Evolutionary conservation across 805 yeast genomes (phyloP).

Genomic region (Wickerhamiella kurtzmanii): DNA sequence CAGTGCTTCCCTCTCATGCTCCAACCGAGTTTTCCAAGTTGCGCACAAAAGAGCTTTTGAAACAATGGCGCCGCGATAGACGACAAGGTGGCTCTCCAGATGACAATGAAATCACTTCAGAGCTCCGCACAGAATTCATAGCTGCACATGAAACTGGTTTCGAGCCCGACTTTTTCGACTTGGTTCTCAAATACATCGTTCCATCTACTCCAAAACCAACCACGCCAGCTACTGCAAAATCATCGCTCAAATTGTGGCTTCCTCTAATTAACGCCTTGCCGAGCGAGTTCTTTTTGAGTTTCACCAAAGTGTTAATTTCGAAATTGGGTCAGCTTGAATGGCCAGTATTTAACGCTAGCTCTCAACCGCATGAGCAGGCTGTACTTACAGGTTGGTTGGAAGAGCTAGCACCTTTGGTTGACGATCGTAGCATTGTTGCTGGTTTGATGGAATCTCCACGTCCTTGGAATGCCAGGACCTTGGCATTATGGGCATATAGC

Average conservation of each 20-base stretch:
- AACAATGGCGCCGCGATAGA: slow-evolving; percentile 38
- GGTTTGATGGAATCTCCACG: slow-evolving; percentile 10
- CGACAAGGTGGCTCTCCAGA: slow-evolving; percentile 29
- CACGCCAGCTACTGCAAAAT: slow-evolving; percentile 2
- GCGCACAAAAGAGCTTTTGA: slow-evolving; percentile 28
- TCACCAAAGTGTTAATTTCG: slow-evolving; percentile 5
- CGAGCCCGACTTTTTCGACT: slow-evolving; percentile 6
- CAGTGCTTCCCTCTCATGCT: slow-evolving; percentile 16
- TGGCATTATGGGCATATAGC: slow-evolving; percentile 11
- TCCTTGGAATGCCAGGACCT: slow-evolving; percentile 19
- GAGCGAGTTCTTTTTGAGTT: slow-evolving; percentile 4
- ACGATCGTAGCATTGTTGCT: background rate
- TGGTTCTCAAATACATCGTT: slow-evolving; percentile 14
- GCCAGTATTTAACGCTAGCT: slow-evolving; percentile 6
- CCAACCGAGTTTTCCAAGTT: slow-evolving; percentile 4
- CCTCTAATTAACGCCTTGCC: slow-evolving; percentile 15
- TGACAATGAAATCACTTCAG: slow-evolving; percentile 2
- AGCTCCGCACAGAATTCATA: slow-evolving; percentile 4
- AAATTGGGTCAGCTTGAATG: slow-evolving; percentile 11
- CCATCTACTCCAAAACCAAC: slow-evolving; percentile 13
- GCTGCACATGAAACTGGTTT: background rate
- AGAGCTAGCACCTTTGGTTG: slow-evolving; percentile 6
- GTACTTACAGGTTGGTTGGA: slow-evolving; percentile 15
- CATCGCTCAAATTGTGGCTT: slow-evolving; percentile 12
- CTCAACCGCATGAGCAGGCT: slow-evolving; percentile 1